Percentiles rank a stretch among this genome's conserved stretches.
Conservation (phyloP, 1,284 basidiomycete species). For the Boletus sp. region DNA sequence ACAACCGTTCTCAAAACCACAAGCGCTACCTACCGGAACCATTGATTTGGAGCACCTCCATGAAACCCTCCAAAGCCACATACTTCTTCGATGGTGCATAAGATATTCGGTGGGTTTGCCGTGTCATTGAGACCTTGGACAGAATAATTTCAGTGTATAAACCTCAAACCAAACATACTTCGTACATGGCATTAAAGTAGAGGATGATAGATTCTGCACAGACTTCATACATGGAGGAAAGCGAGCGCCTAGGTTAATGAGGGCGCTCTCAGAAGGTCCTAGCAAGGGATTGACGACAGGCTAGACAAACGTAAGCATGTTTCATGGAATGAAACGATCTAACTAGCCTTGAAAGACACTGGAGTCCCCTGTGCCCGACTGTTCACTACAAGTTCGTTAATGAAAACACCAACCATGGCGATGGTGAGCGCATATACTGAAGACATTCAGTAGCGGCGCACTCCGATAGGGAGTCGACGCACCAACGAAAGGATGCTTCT, state of each 20-base stretch:
- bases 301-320: constrained; percentile 32
- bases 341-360: constrained; percentile 70
- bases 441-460: constrained; percentile 6
- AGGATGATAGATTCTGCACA: constrained; percentile 57
- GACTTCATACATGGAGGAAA: constrained; percentile 88
- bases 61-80: constrained; percentile 89
- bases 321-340: not conserved
- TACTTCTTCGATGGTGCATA: constrained; percentile 78
- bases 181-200: constrained; percentile 64
- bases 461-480: constrained; percentile 8
- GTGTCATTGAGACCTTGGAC: constrained; percentile 67
- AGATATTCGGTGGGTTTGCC: constrained; percentile 61
- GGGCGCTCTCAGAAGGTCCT: constrained; percentile 79
- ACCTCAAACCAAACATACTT: not conserved
- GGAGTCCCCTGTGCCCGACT: constrained; percentile 69
- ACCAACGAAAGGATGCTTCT: constrained; percentile 77
- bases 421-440: constrained; percentile 60
- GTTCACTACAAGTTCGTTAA: constrained; percentile 79
- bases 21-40: constrained; percentile 58
- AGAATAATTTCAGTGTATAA: constrained; percentile 6
- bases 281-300: constrained; percentile 89
- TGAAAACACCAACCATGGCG: constrained; percentile 69
- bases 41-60: constrained; percentile 71
- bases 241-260: constrained; percentile 89
- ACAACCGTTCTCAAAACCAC: not conserved